Conservation (phyloP, 352 stramenopile species). For the Blastocystis sp. region DNA sequence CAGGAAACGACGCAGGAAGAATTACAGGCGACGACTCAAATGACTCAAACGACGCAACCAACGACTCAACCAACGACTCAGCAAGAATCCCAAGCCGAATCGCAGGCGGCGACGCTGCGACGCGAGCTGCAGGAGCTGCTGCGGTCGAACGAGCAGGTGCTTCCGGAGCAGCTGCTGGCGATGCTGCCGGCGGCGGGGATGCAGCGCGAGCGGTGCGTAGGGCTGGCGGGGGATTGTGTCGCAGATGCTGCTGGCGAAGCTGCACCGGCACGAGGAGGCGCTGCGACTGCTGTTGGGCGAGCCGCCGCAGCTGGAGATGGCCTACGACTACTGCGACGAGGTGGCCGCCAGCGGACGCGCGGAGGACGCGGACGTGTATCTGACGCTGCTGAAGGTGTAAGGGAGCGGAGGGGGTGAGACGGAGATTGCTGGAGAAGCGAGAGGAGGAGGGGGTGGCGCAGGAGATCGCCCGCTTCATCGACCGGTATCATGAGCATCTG, state of each 20-base stretch:
- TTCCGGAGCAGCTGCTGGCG: background rate
- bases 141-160: background rate
- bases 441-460: background rate
- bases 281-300: background rate
- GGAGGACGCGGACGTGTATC: background rate
- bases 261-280: constrained; percentile 11
- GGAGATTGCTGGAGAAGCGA: background rate
- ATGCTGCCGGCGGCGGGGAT: background rate
- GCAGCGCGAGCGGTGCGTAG: background rate
- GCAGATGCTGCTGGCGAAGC: background rate
- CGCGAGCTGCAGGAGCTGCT: background rate
- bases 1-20: background rate
- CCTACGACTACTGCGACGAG: background rate
- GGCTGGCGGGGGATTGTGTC: background rate
- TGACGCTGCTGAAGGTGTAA: background rate
- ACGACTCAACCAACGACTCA: no score
- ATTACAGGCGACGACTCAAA: background rate
- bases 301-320: background rate
- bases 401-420: background rate
- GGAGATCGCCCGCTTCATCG: background rate
- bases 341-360: background rate
- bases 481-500: constrained; percentile 17
- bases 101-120: background rate
- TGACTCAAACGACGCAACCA: no score
- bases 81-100: no score